Evolutionary conservation across 225 moss, liverwort and hornwort species (phyloP).

Genomic region (Marchantia paleacea): DNA sequence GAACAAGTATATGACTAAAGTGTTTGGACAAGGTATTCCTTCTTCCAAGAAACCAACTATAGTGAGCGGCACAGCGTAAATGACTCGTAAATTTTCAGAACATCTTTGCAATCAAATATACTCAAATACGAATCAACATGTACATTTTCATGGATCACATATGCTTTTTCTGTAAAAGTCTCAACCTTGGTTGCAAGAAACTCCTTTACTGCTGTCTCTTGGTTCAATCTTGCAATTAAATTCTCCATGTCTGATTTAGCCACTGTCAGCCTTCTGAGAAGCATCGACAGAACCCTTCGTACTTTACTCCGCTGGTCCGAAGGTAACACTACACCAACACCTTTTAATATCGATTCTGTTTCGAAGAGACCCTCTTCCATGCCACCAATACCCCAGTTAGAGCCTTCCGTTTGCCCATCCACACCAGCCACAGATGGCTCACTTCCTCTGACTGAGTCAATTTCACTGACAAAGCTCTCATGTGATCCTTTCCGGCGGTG

Average conservation of each 20-base stretch:
- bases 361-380: constrained; percentile 45
- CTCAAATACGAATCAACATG: neutral
- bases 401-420: constrained; percentile 37
- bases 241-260: constrained; percentile 94
- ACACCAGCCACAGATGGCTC: constrained; percentile 39
- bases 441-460: constrained; percentile 46
- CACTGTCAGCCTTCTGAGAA: constrained; percentile 74
- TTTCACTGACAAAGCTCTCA: constrained; percentile 42
- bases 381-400: constrained; percentile 31
- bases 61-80: neutral
- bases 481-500: constrained; percentile 47
- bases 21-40: neutral
- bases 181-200: constrained; percentile 84
- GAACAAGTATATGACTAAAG: neutral
- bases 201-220: constrained; percentile 97
- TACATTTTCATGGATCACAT: neutral
- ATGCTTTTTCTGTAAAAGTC: neutral
- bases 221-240: constrained; percentile 75
- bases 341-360: constrained; percentile 67
- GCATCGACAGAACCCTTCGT: constrained; percentile 63
- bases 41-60: neutral
- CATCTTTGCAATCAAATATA: neutral
- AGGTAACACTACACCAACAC: constrained; percentile 66
- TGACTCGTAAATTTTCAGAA: neutral
- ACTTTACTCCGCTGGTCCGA: constrained; percentile 78